Evolutionary conservation across 306 rosid genomes (phyloP).

Genomic region (Sindora glabra): DNA sequence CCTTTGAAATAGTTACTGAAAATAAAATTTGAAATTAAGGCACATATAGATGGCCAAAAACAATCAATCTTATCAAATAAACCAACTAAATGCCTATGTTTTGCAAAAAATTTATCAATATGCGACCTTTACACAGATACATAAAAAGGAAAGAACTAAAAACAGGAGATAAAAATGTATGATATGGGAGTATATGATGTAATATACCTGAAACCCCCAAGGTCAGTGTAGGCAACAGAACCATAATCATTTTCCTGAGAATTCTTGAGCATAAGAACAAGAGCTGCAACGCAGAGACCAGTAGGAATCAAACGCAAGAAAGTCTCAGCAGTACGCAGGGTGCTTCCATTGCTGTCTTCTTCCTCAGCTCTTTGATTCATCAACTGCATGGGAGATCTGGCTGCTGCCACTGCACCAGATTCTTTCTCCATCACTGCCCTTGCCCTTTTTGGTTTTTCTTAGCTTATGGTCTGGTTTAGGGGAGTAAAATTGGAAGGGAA

Average conservation of each 20-base stretch:
- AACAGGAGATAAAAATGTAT: not conserved
- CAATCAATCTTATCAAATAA: no score
- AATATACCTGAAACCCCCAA: constrained; percentile 68
- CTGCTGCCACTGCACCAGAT: not conserved
- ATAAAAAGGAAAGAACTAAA: no score
- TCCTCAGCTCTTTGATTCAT: constrained; percentile 5
- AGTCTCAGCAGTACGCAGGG: constrained; percentile 58
- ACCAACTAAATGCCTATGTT: no score
- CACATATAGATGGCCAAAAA: no score
- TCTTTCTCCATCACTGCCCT: constrained; percentile 14
- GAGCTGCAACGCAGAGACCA: constrained; percentile 71
- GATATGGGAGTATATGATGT: no score
- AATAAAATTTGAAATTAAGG: no score
- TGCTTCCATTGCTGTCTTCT: constrained; percentile 7
- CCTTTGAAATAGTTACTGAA: no score
- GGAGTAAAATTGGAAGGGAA: no score
- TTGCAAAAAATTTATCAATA: no score
- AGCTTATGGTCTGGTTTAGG: no score
- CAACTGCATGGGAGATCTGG: constrained; percentile 26
- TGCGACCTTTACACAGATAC: no score
- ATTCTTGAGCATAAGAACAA: constrained; percentile 71
- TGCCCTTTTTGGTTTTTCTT: no score
- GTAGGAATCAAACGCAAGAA: constrained; percentile 65
- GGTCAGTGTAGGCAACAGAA: constrained; percentile 56
- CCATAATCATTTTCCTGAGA: constrained; percentile 62